phyloP scores from a whole-genome alignment of 2,329 filamentous ascomycete species.

The Stachybotrys chartarum region DNA sequence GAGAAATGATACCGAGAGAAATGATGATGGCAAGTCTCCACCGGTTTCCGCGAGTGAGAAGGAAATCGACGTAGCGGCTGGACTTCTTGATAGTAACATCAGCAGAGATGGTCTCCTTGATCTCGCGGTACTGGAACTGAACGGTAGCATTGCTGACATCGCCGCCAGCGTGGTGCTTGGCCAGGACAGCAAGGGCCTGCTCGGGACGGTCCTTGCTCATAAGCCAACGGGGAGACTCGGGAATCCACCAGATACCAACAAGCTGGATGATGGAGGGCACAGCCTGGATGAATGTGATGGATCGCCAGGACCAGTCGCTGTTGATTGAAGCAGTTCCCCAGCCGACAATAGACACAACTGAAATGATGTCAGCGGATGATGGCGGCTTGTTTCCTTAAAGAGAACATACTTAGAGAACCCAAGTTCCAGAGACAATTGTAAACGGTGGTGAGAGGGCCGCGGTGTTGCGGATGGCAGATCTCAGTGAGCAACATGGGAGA shows the following conservation, averaged over 20 bases:
- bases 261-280: constrained; percentile 56
- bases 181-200: constrained; percentile 53
- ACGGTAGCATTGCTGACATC: constrained; percentile 52
- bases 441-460: constrained; percentile 55
- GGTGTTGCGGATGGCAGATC: constrained; percentile 62
- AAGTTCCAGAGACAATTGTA: constrained; percentile 65
- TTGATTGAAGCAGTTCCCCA: constrained; percentile 54
- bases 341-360: constrained; percentile 52
- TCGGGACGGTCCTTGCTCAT: constrained; percentile 56
- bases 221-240: constrained; percentile 61
- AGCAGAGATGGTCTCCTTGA: constrained; percentile 53
- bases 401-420: constrained; percentile 33
- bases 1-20: constrained; percentile 58
- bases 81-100: constrained; percentile 42
- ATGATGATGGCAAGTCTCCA: constrained; percentile 56
- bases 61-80: constrained; percentile 52
- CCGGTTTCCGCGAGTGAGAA: constrained; percentile 56
- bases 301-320: constrained; percentile 60
- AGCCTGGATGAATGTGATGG: constrained; percentile 57
- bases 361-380: neutral
- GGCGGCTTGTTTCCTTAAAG: neutral
- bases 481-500: constrained; percentile 59
- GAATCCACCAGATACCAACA: constrained; percentile 59
- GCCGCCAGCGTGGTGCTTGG: constrained; percentile 58
- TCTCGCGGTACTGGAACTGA: constrained; percentile 60